A percentile compares a stretch with the other conserved stretches of the same genome.
These are phyloP conservation scores for Streptanthus diversifolius DNA, from an alignment of 345 rosid genomes.

Conservation along the genomic window DNA sequence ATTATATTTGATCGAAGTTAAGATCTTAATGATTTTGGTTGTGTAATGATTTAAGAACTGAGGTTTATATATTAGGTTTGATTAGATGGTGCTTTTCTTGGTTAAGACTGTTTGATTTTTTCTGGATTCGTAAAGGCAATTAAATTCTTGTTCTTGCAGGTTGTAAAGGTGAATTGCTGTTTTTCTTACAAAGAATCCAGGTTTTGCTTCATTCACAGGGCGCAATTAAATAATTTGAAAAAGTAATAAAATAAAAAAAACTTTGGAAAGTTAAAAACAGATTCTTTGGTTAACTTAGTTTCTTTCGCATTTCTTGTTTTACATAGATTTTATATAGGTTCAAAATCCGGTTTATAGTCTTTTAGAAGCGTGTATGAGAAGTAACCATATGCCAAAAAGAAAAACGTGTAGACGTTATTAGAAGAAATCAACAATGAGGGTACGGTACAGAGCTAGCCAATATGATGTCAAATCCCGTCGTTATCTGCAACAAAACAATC, in stretches of 20 bases:
- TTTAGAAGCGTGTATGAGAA: not conserved
- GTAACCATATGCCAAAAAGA: not conserved
- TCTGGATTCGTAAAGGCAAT: slow-evolving; percentile 30
- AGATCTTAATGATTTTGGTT: slow-evolving; percentile 19
- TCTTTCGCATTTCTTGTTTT: not conserved
- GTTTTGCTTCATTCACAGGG: slow-evolving; percentile 31
- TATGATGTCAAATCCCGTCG: not conserved
- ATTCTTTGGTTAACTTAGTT: slow-evolving; percentile 23
- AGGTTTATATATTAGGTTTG: slow-evolving; percentile 23
- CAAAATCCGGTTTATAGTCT: not conserved
- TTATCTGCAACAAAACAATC: not conserved
- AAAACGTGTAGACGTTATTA: not conserved
- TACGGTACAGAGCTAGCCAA: not conserved
- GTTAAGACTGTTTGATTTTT: slow-evolving; percentile 43
- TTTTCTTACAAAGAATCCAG: slow-evolving; percentile 16
- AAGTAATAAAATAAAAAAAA: not conserved
- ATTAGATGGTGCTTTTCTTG: slow-evolving; percentile 66
- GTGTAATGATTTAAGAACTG: slow-evolving; percentile 4
- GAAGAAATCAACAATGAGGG: not conserved
- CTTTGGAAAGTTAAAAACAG: not conserved
- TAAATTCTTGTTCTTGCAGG: slow-evolving; percentile 15
- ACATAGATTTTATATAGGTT: not conserved
- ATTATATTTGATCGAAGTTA: not conserved
- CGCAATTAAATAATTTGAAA: slow-evolving; percentile 13
- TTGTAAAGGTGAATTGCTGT: slow-evolving; percentile 23